Conservation (phyloP, 2,329 filamentous ascomycete species). For the Colletotrichum zoysiae region DNA sequence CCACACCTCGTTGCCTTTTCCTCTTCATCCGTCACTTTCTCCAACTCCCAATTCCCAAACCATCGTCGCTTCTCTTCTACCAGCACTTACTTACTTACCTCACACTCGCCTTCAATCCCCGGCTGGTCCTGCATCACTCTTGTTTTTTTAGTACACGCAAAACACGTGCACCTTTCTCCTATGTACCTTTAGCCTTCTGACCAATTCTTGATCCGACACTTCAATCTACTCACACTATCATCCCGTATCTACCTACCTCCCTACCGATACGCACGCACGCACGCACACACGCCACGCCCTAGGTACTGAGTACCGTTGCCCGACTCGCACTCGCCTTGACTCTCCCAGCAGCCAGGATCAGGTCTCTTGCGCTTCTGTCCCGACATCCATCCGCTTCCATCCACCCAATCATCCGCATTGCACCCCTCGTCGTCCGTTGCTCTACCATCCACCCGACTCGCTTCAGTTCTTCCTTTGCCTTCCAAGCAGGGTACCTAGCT, state of each 20-base stretch:
- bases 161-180: not conserved
- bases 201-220: conserved; percentile 15
- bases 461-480: conserved; percentile 24
- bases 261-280: conserved; percentile 1
- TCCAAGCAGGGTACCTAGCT: conserved; percentile 30
- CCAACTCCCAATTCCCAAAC: conserved; percentile 7
- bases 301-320: not conserved
- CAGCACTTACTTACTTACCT: not conserved
- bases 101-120: not conserved
- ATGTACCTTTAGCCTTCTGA: conserved; percentile 1
- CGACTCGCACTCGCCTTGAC: conserved; percentile 26
- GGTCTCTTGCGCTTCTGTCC: conserved; percentile 27
- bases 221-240: not conserved
- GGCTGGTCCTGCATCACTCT: conserved; percentile 9
- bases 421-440: conserved; percentile 32
- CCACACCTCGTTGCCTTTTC: not conserved
- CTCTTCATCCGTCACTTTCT: conserved; percentile 1
- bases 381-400: conserved; percentile 32
- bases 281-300: not conserved
- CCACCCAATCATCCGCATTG: conserved; percentile 39
- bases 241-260: not conserved
- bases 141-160: not conserved
- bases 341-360: conserved; percentile 22
- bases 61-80: not conserved
- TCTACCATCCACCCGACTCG: conserved; percentile 31